Base-by-base conservation (phyloP, 805 yeast species). In the Yamadazyma ubonensis region DNA sequence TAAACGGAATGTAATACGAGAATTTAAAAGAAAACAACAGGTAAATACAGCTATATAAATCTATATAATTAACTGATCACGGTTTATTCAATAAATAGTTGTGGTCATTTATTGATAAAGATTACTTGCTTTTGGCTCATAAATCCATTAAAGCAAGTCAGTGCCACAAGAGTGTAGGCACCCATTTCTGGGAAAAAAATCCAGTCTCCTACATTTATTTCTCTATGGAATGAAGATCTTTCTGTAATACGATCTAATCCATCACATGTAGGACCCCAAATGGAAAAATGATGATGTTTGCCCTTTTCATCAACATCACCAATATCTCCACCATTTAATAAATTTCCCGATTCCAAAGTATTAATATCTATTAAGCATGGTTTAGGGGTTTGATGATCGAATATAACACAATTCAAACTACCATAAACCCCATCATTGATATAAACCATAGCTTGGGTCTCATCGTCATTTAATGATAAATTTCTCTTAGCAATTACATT, bases 201-300 rank as follows among this genome's bases (percentile, higher is more conserved):
- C 98, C 98, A 91, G 60, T 91, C 98, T 6, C 97, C 98, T 30
- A 85, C 83, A 15, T 71, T 68, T 31, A 88, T 79, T 28, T 79
- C 78, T 39, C 75, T 70, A 14, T 81, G 70, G 53, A 91, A 69
- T 25, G 50, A 52, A 44, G 78, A 67, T 26, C 67, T 70, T 33
- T 69, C 59, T 14, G 84, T 60, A 42, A 91, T 78, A 60, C 95
- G 84, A 61, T 91, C 99, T 47, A 91, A 71, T 3, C 97, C 97
- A 64, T 91, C 99, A 67, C 99, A 91, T 14, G 98, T 91, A 32
- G 98, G 99, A 5, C 99, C 99, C 99, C 99, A 91, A 44, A 93
- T 74, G 3, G 96, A 86, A 38, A 76, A 83, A 30, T 59, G 59
- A 31, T 59, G 60, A 47, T 60, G 53, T 29, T 60, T 57, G 44